phyloP scores from a whole-genome alignment of 2,329 filamentous ascomycete species.

The Aspergillus proliferans region DNA sequence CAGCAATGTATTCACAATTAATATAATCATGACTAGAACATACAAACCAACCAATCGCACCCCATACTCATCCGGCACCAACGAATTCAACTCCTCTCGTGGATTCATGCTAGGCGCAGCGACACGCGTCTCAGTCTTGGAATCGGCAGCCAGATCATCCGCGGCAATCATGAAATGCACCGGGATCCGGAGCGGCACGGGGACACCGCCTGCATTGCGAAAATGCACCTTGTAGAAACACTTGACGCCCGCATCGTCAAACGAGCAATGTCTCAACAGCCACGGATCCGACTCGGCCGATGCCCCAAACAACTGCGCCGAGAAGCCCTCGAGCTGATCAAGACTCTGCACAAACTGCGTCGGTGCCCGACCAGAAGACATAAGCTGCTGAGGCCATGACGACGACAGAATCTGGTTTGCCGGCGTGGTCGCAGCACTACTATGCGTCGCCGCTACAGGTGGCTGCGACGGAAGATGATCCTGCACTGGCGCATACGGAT shows the following conservation, averaged over 20 bases:
- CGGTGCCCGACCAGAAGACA: slow-evolving; percentile 10
- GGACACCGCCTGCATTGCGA: slow-evolving; percentile 34
- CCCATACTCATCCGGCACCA: slow-evolving; percentile 19
- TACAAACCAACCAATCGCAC: slow-evolving; percentile 18
- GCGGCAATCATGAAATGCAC: slow-evolving; percentile 25
- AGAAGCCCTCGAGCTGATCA: slow-evolving; percentile 24
- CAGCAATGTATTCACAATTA: background rate
- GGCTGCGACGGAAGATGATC: background rate
- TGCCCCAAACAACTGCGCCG: slow-evolving; percentile 25
- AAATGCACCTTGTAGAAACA: slow-evolving; percentile 31
- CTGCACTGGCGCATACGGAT: background rate
- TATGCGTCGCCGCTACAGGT: slow-evolving; percentile 2
- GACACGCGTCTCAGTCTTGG: slow-evolving; percentile 15
- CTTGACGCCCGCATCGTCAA: slow-evolving; percentile 31
- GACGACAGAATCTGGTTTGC: background rate
- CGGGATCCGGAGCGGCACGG: slow-evolving; percentile 27
- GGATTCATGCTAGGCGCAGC: slow-evolving; percentile 1
- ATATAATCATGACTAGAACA: background rate
- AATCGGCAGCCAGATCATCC: slow-evolving; percentile 12
- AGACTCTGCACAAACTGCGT: slow-evolving; percentile 24
- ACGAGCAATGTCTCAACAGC: slow-evolving; percentile 31
- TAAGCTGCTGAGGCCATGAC: slow-evolving; percentile 9
- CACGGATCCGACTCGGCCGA: slow-evolving; percentile 32
- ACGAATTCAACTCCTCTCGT: slow-evolving; percentile 15
- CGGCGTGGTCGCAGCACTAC: slow-evolving; percentile 9